Percentiles rank a stretch among this genome's conserved stretches.
These are phyloP conservation scores for Rosa multiflora DNA, from an alignment of 306 rosid genomes.

Conservation along the genomic window DNA sequence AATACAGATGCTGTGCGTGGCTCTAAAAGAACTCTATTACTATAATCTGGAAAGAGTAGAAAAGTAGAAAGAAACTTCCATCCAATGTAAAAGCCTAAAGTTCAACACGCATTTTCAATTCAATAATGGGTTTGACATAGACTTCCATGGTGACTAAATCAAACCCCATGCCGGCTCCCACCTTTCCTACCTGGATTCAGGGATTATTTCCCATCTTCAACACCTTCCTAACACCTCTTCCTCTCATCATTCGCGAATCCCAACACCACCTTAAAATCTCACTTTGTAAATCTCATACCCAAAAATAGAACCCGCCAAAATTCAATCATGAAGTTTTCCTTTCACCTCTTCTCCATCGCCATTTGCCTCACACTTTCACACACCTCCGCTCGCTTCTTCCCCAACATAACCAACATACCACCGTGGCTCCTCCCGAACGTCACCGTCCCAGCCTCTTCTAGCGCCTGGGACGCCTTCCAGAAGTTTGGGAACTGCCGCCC, in stretches of 20 bases:
- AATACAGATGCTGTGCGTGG: too few species aligned
- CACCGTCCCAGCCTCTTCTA: neutral
- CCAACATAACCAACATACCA: conserved; percentile 57
- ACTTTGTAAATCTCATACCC: neutral
- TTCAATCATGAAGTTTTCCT: conserved; percentile 32
- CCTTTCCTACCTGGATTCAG: neutral
- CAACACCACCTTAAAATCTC: neutral
- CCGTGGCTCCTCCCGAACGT: conserved; percentile 22
- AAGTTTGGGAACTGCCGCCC: conserved; percentile 52
- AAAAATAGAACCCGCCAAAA: neutral
- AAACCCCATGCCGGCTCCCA: conserved; percentile 6
- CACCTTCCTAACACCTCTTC: neutral
- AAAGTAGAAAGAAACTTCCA: neutral
- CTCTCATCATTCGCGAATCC: neutral
- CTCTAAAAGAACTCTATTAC: neutral
- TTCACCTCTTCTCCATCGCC: conserved; percentile 21
- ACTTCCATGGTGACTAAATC: neutral
- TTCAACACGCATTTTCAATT: conserved; percentile 20
- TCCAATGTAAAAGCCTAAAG: neutral
- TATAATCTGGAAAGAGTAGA: neutral
- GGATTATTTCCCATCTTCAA: neutral
- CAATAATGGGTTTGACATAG: neutral
- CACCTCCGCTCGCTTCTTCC: conserved; percentile 63
- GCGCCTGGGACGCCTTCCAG: conserved; percentile 61
- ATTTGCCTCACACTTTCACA: conserved; percentile 14